Conservation (phyloP, 139 green algal species). For the Tetradesmus obliquus region DNA sequence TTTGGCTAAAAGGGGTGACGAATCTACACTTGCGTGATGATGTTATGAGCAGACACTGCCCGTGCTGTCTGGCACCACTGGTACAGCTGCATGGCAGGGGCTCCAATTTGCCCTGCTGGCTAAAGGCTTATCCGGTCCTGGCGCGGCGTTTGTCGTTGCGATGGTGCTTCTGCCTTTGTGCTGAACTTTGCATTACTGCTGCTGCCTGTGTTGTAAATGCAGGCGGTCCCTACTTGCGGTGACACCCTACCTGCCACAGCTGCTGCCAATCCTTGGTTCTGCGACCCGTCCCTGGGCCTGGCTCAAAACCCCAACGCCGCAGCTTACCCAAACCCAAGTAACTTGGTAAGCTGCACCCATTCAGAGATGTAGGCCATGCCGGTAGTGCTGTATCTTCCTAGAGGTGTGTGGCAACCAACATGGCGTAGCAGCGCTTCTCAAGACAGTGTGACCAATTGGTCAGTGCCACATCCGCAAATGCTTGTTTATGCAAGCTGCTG, state of each 20-base stretch:
- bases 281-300: background rate
- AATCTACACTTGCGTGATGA: background rate
- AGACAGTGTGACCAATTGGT: too few relatives aligned
- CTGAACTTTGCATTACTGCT: background rate
- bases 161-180: background rate
- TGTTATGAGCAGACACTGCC: background rate
- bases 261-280: background rate
- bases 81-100: too few relatives aligned
- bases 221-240: background rate
- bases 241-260: background rate
- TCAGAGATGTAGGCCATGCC: background rate
- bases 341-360: background rate
- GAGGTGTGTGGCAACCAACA: too few relatives aligned
- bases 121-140: too few relatives aligned
- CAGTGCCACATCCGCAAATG: too few relatives aligned
- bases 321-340: background rate
- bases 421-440: background rate
- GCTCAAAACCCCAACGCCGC: background rate
- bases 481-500: too few relatives aligned
- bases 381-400: background rate
- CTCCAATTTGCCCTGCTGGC: too few relatives aligned
- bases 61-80: too few relatives aligned
- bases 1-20: too few relatives aligned
- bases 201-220: background rate
- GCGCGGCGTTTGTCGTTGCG: too few relatives aligned